Percentiles rank a stretch among this genome's conserved stretches.
phyloP scores from a whole-genome alignment of 495 filamentous ascomycete species.

The Annulohypoxylon stygium region DNA sequence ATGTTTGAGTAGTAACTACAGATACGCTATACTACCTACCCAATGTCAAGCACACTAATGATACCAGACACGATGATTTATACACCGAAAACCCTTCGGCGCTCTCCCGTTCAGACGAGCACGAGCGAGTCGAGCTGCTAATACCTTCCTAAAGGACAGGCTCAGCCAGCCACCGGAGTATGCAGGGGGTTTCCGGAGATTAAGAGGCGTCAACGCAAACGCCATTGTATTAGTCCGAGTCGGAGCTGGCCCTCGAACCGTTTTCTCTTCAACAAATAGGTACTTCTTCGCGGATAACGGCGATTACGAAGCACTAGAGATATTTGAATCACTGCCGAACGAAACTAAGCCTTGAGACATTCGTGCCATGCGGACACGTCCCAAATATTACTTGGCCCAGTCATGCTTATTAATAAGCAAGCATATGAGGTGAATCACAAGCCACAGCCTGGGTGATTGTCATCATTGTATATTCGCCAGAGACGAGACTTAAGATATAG shows the following conservation, averaged over 20 bases:
- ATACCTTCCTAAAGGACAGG: background rate
- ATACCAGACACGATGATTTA: background rate
- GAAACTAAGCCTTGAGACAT: background rate
- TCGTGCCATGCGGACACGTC: background rate
- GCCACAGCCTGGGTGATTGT: background rate
- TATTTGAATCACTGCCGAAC: background rate
- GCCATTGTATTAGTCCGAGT: background rate
- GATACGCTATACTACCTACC: background rate
- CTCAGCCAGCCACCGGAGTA: background rate
- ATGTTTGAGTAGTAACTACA: background rate
- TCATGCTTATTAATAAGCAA: background rate
- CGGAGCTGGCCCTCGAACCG: background rate
- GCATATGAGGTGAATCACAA: background rate
- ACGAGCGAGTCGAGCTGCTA: too few relatives aligned
- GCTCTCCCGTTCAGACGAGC: background rate
- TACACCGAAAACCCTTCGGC: background rate
- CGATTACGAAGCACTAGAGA: background rate
- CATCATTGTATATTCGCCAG: background rate
- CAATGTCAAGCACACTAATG: background rate
- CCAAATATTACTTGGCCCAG: background rate
- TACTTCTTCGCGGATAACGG: background rate
- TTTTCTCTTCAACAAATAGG: background rate
- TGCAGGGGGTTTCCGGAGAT: background rate
- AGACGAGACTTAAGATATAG: background rate
- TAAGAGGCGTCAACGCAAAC: background rate